Base-by-base conservation (phyloP, 192 early-diverging fungal genomes). In the Coemansia sp. region DNA sequence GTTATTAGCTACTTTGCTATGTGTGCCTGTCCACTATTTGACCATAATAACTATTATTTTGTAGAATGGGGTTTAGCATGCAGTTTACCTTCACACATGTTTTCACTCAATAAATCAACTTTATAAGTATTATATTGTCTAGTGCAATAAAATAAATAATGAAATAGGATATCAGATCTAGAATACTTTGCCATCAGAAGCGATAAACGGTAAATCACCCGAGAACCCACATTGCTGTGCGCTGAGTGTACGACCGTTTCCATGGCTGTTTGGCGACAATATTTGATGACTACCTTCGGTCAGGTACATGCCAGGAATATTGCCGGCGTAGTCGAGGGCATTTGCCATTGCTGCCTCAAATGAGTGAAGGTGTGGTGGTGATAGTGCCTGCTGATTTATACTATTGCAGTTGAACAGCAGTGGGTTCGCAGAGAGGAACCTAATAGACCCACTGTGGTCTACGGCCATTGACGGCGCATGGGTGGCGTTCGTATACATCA, bases 121-220 rank as follows among this genome's bases (percentile, higher is more conserved):
- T 21, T 21, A 0, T 50, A 50, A 50, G n/a, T 16, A 24, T 34
- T 35, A 36, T 57, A 8, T 19, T n/a, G 31, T 31, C 31, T 16
- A 34, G 14, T 17, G 19, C 3, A 36, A 16, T 21, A 37, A 24
- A 13, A 36, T 5, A 51, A 53, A 24, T 24, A 11, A 51, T 34
- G 29, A 27, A 14, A 2, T 56, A 19, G 53, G 9, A 31, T 56
- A 13, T 4, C 14, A 57, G 16, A 34, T 13, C 35, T 42, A 75
- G 53, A 70, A 75, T 2, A 70, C 68, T 46, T 53, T 66, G 68
- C 63, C 67, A 19, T 66, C 40, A 39, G 61, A 40, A 11, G 54
- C 21, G 27, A 42, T 17, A 37, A 59, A 24, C 5, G 37, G 44
- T 17, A 65, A 17, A 44, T 71, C 69, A 4, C 56, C 21, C 9